Base-by-base conservation (phyloP, 345 rosid genomes). In the Lepidium sativum region DNA sequence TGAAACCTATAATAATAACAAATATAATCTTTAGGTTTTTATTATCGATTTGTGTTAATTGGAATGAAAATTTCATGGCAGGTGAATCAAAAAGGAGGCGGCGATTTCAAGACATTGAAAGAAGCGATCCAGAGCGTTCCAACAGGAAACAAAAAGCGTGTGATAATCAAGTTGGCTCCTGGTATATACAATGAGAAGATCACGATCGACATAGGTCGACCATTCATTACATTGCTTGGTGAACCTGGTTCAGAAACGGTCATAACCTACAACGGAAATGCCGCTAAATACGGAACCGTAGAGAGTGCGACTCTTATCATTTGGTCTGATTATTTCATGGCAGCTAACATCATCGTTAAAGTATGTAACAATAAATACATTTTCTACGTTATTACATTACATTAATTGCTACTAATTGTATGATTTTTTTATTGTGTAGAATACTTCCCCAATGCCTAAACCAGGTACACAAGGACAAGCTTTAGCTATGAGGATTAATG, bases 131-230 rank as follows among this genome's bases (percentile, higher is more conserved):
- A 73, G 13, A 78, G 80, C 40, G 73, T 88, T 25, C 86, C 83
- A 0, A 3, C 43, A 3, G 86, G 82, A 34, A 88, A 88, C 43
- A 80, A 21, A 40, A 68, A 68, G 45, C 81, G 92, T 7, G 86
- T 86, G 38, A 73, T 86, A 44, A 47, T 88, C 16, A 73, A 68
- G 44, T 70, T 88, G 14, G 86, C 82, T 3, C 68, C 57, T 0
- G 95, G 95, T 9, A 49, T 23, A 5, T 85, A 85, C 53, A n/a
- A 17, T 1, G 91, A 88, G 81, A 88, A 83, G 61, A 33, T 88
- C 49, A 81, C 54, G 29, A 55, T 88, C 13, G 79, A 73, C 10
- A 12, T 76, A 8, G 69, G 18, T 3, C 74, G 75, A 63, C 87
- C 75, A 39, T 88, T 82, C 47, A 16, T 88, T 25, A 82, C 96